phyloP scores from a whole-genome alignment of 176 grass and related monocot species.

The Poa annua region DNA sequence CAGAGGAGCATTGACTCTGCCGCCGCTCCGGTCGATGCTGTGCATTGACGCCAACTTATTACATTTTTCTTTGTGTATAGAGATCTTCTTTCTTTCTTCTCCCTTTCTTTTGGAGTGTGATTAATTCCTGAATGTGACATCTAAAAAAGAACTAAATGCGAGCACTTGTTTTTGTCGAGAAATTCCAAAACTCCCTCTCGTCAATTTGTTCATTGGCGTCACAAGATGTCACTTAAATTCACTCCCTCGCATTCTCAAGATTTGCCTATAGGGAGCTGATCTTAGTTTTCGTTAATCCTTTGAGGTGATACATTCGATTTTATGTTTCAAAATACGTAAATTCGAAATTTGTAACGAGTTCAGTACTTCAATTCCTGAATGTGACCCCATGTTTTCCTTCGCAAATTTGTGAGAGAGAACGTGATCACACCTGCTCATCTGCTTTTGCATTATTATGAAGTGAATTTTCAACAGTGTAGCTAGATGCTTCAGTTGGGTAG shows the following conservation, averaged over 20 bases:
- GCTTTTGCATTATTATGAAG: not conserved
- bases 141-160: not conserved
- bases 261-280: not conserved
- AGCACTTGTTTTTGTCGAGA: not conserved
- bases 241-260: not conserved
- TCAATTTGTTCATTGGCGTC: not conserved
- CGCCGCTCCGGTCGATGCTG: slow-evolving; percentile 26
- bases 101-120: slow-evolving; percentile 27
- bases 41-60: slow-evolving; percentile 39
- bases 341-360: not conserved
- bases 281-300: not conserved
- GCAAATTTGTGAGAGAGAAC: not conserved
- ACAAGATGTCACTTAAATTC: not conserved
- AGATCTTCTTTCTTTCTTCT: not conserved
- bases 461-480: not conserved
- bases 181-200: slow-evolving; percentile 23
- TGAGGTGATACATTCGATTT: not conserved
- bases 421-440: not conserved
- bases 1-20: slow-evolving; percentile 73
- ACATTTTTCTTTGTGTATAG: slow-evolving; percentile 34
- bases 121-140: slow-evolving; percentile 43
- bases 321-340: not conserved
- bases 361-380: not conserved
- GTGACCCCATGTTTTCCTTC: not conserved
- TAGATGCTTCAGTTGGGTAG: slow-evolving; percentile 14